A percentile compares a stretch with the other conserved stretches of the same genome.
phyloP scores from a whole-genome alignment of 441 rosid genomes.

The Corymbia citriodora region DNA sequence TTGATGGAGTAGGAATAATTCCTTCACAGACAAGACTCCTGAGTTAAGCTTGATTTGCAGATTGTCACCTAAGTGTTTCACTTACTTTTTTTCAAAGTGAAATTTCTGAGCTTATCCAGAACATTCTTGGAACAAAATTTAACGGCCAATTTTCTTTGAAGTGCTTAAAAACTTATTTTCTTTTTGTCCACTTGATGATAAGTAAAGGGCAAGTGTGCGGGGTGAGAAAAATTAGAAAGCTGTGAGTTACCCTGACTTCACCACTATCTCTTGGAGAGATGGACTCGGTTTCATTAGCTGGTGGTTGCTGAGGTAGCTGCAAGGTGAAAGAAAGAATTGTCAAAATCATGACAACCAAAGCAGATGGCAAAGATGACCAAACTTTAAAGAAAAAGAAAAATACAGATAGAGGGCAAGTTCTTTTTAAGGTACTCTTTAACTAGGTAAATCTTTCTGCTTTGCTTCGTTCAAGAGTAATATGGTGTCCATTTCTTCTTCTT shows the following conservation, averaged over 20 bases:
- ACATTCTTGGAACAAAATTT: neutral
- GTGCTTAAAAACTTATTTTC: neutral
- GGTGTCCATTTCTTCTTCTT: neutral
- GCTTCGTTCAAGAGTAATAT: neutral
- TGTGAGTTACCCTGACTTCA: slow-evolving; percentile 60
- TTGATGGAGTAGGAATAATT: slow-evolving; percentile 57
- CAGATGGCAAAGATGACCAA: neutral
- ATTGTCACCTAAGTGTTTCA: neutral
- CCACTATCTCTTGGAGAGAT: slow-evolving; percentile 75
- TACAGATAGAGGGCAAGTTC: neutral
- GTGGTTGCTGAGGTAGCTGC: slow-evolving; percentile 34
- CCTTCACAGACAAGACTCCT: slow-evolving; percentile 25
- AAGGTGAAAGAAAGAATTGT: neutral
- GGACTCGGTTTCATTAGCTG: slow-evolving; percentile 40
- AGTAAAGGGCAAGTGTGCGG: neutral
- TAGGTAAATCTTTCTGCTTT: neutral
- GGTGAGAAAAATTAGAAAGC: neutral
- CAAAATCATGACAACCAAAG: neutral
- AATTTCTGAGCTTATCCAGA: neutral
- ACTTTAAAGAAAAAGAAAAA: neutral
- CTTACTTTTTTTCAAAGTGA: neutral
- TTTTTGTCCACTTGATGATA: neutral
- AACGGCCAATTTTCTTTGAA: neutral
- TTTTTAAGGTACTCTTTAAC: neutral
- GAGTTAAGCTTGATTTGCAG: neutral